Evolutionary conservation across 2,329 filamentous ascomycete genomes (phyloP).

Genomic region (Coniella vitis): DNA sequence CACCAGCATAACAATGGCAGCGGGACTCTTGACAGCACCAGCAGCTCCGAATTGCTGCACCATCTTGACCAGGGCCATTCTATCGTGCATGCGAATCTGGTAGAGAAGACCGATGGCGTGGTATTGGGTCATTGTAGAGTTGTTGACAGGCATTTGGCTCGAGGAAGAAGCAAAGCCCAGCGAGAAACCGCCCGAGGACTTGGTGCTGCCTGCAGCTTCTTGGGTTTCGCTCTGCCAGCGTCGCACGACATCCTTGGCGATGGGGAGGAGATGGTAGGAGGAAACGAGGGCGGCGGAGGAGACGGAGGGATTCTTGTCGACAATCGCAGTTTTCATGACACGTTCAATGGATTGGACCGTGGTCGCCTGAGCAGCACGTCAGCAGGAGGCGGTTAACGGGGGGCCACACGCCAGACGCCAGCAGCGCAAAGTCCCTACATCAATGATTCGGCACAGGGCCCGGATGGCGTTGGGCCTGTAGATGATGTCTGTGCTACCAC

Average conservation of each 20-base stretch:
- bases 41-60: constrained; percentile 96
- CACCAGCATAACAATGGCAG: constrained; percentile 87
- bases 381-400: constrained; percentile 8
- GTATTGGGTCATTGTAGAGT: constrained; percentile 97
- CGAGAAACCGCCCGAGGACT: constrained; percentile 83
- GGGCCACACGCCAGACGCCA: too few relatives aligned
- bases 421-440: constrained; percentile 51
- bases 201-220: constrained; percentile 84
- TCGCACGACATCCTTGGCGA: constrained; percentile 89
- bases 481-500: constrained; percentile 86
- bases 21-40: constrained; percentile 90
- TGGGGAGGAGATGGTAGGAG: constrained; percentile 93
- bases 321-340: constrained; percentile 97
- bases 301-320: constrained; percentile 97
- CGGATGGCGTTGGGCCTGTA: constrained; percentile 95
- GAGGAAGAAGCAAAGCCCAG: constrained; percentile 83
- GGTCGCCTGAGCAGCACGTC: constrained; percentile 55
- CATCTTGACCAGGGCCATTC: constrained; percentile 99
- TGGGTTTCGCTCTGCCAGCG: constrained; percentile 99
- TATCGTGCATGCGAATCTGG: constrained; percentile 94
- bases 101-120: constrained; percentile 96
- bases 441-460: constrained; percentile 92
- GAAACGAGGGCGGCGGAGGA: constrained; percentile 94
- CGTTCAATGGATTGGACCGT: constrained; percentile 97
- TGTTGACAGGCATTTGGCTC: constrained; percentile 71